phyloP scores from a whole-genome alignment of 225 moss, liverwort and hornwort genomes.

The Physcomitrellopsis africana region DNA sequence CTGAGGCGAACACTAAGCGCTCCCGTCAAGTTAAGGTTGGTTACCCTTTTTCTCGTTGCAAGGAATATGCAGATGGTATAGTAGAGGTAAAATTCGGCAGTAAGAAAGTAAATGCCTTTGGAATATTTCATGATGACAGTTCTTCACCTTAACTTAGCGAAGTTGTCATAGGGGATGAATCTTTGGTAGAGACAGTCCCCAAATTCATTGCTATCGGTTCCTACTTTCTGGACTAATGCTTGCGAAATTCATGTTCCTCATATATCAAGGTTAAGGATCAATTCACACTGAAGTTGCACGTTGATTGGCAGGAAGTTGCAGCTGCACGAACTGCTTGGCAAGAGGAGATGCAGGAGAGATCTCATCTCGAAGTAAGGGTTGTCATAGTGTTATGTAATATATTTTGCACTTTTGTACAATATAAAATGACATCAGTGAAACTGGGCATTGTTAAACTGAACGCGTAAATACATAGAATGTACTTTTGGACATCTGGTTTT shows the following conservation, averaged over 20 bases:
- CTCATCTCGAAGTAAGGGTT: slow-evolving; percentile 40
- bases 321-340: slow-evolving; percentile 48
- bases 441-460: not conserved
- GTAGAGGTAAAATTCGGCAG: not conserved
- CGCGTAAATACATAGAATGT: not conserved
- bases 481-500: not conserved
- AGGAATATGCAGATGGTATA: not conserved
- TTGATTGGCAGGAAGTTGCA: slow-evolving; percentile 44
- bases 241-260: not conserved
- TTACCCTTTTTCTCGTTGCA: slow-evolving; percentile 25
- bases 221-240: not conserved
- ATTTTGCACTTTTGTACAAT: not conserved
- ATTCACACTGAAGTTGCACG: slow-evolving; percentile 12
- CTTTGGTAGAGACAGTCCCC: slow-evolving; percentile 7
- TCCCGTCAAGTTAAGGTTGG: slow-evolving; percentile 47
- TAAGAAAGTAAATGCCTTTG: not conserved
- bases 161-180: slow-evolving; percentile 18
- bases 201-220: not conserved
- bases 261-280: not conserved
- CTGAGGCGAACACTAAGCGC: slow-evolving; percentile 44
- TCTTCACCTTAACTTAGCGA: not conserved
- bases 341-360: slow-evolving; percentile 43
- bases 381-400: not conserved
- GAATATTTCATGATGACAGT: not conserved
- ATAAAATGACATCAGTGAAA: not conserved